phyloP scores from a whole-genome alignment of 495 filamentous ascomycete species.

The Hypoxylon cercidicola region DNA sequence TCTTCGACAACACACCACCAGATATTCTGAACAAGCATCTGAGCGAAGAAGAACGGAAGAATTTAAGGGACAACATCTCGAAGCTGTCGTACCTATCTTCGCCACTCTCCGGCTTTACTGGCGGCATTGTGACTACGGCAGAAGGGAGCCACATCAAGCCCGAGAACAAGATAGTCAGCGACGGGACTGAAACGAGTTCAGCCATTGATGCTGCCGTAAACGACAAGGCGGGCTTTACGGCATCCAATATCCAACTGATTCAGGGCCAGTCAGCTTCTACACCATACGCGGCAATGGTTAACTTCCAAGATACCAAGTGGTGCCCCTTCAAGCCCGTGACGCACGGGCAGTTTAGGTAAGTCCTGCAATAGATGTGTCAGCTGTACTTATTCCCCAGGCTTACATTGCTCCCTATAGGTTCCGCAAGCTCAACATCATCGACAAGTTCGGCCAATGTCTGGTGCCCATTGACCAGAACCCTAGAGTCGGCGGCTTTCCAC shows the following conservation, averaged over 20 bases:
- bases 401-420: constrained; percentile 43
- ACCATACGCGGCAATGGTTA: constrained; percentile 26
- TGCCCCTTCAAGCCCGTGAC: constrained; percentile 53
- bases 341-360: constrained; percentile 55
- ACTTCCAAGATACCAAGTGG: constrained; percentile 45
- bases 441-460: constrained; percentile 51
- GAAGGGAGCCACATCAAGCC: constrained; percentile 61
- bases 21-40: constrained; percentile 34
- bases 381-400: not conserved
- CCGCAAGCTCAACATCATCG: constrained; percentile 59
- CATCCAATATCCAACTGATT: constrained; percentile 9
- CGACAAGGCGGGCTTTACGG: constrained; percentile 1
- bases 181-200: not conserved
- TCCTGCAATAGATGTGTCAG: constrained; percentile 2
- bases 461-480: constrained; percentile 45
- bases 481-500: constrained; percentile 39
- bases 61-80: constrained; percentile 9
- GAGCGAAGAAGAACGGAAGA: not conserved
- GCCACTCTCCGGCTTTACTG: constrained; percentile 55
- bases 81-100: constrained; percentile 51
- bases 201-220: constrained; percentile 7
- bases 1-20: constrained; percentile 44
- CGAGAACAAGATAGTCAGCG: constrained; percentile 1
- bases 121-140: constrained; percentile 53
- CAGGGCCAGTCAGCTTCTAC: constrained; percentile 31